Percentiles rank a stretch among this genome's conserved stretches.
Evolutionary conservation across 192 early-diverging fungal species (phyloP).

Genomic region (Entrophospora sp.): DNA sequence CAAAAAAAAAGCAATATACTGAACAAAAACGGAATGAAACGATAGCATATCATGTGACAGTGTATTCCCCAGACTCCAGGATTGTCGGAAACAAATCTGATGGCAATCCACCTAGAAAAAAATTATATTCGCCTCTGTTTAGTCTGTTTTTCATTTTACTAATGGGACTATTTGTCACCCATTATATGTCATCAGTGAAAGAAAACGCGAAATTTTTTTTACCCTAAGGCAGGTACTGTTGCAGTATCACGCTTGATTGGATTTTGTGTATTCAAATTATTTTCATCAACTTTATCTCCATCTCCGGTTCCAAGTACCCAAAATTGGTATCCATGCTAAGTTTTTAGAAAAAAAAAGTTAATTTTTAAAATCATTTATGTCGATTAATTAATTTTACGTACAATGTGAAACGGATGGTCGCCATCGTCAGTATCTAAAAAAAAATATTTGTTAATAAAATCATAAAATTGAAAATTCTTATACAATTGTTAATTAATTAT

Average conservation of each 20-base stretch:
- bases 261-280: constrained; percentile 24
- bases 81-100: constrained; percentile 35
- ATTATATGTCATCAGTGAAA: constrained; percentile 11
- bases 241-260: constrained; percentile 31
- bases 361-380: constrained; percentile 7
- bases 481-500: constrained; percentile 2
- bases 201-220: constrained; percentile 10
- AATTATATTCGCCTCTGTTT: constrained; percentile 14
- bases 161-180: constrained; percentile 3
- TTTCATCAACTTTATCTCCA: constrained; percentile 28
- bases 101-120: constrained; percentile 24
- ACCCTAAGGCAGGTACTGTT: constrained; percentile 26
- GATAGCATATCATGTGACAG: constrained; percentile 31
- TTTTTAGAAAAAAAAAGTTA: constrained; percentile 13
- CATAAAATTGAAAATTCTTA: constrained; percentile 20
- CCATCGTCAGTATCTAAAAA: too few relatives aligned
- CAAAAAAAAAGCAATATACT: constrained; percentile 10
- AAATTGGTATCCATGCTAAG: constrained; percentile 34
- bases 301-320: constrained; percentile 33
- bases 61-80: constrained; percentile 37
- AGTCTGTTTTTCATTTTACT: constrained; percentile 9
- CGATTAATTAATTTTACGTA: constrained; percentile 10
- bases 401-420: constrained; percentile 32
- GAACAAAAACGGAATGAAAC: constrained; percentile 10
- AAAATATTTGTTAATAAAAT: too few relatives aligned